phyloP scores from a whole-genome alignment of 805 yeast genomes.

The Priceomyces carsonii region DNA sequence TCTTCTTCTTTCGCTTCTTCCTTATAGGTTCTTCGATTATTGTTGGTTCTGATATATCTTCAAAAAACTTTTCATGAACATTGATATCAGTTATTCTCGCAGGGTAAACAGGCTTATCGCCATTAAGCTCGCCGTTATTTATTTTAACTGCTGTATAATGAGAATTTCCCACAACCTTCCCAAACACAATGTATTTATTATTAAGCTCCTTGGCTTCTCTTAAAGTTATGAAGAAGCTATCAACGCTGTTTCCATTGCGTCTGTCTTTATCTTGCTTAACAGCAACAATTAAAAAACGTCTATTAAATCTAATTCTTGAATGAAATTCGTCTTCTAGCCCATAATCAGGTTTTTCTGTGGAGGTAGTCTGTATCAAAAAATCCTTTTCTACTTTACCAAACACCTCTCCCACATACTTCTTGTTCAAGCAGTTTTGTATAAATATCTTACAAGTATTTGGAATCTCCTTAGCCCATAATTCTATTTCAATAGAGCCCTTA shows the following conservation, averaged over 20 bases:
- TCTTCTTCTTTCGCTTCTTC: slow-evolving; percentile 19
- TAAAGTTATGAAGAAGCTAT: slow-evolving; percentile 47
- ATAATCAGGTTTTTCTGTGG: slow-evolving; percentile 7
- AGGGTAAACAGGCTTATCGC: slow-evolving; percentile 52
- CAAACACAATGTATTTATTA: slow-evolving; percentile 48
- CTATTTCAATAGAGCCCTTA: slow-evolving; percentile 60
- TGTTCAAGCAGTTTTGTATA: slow-evolving; percentile 48
- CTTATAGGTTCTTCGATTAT: slow-evolving; percentile 10
- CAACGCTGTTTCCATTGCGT: slow-evolving; percentile 21
- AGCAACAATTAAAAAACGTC: slow-evolving; percentile 58
- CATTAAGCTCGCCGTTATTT: slow-evolving; percentile 46
- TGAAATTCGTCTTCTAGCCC: slow-evolving; percentile 45
- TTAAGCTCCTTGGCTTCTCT: slow-evolving; percentile 46
- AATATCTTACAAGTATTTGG: slow-evolving; percentile 52
- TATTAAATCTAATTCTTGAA: slow-evolving; percentile 48
- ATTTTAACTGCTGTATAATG: slow-evolving; percentile 54
- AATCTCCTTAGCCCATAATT: slow-evolving; percentile 68
- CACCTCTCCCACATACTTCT: slow-evolving; percentile 37
- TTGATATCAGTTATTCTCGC: slow-evolving; percentile 40
- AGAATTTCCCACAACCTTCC: slow-evolving; percentile 58
- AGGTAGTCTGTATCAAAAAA: slow-evolving; percentile 14
- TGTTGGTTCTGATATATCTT: slow-evolving; percentile 28
- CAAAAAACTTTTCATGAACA: slow-evolving; percentile 51
- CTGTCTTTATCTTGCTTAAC: slow-evolving; percentile 32
- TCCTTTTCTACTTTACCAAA: slow-evolving; percentile 43